phyloP scores from a whole-genome alignment of 2,329 filamentous ascomycete genomes.

The Diaporthe ampelina region DNA sequence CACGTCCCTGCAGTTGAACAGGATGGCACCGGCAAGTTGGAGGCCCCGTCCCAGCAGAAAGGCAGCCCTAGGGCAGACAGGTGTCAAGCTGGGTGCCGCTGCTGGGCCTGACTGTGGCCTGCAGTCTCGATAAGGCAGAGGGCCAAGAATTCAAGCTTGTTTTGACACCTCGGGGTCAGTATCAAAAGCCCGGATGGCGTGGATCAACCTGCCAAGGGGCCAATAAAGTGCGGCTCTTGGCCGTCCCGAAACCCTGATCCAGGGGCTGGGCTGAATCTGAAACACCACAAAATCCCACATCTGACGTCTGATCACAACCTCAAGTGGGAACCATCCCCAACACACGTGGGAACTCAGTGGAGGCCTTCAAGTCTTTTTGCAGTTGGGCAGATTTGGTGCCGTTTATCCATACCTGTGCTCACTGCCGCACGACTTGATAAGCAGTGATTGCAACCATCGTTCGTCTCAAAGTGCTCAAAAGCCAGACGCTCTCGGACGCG shows the following conservation, averaged over 20 bases:
- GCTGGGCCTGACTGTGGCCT: background rate
- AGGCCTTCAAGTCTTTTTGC: background rate
- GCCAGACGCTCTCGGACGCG: conserved; percentile 15
- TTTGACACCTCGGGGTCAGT: conserved; percentile 27
- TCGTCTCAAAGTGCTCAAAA: background rate
- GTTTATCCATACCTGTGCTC: background rate
- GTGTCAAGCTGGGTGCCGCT: no score
- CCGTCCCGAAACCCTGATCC: conserved; percentile 33
- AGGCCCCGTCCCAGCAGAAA: conserved; percentile 7
- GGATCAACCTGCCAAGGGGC: conserved; percentile 13
- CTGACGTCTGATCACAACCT: conserved; percentile 34
- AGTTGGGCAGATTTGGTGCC: background rate
- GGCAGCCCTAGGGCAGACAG: background rate
- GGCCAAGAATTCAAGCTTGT: conserved; percentile 33
- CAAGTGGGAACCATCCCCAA: background rate
- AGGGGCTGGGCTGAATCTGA: conserved; percentile 37
- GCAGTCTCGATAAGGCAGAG: background rate
- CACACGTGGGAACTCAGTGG: conserved; percentile 18
- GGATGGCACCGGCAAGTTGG: conserved; percentile 12
- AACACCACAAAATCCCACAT: conserved; percentile 35
- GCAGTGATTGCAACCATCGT: conserved; percentile 23
- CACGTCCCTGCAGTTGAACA: background rate
- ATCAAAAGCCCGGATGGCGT: conserved; percentile 32
- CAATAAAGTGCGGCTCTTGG: conserved; percentile 26
- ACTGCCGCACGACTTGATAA: background rate